A percentile compares a stretch with the other conserved stretches of the same genome.
These are phyloP conservation scores for Colletotrichum somersetense DNA, from an alignment of 2,329 filamentous ascomycete genomes.

Conservation along the genomic window DNA sequence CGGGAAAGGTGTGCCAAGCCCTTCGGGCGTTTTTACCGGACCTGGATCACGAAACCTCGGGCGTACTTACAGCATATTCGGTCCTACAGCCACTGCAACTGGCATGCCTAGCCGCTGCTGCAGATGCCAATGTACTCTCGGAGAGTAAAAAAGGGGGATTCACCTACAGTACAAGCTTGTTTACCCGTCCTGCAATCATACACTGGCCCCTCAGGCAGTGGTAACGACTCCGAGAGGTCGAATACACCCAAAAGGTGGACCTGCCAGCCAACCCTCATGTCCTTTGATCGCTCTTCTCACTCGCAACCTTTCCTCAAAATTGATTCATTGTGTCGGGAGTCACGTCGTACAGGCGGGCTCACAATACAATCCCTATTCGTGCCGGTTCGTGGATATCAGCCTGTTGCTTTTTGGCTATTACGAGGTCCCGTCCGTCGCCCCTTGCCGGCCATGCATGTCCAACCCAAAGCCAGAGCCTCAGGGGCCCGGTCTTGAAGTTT, in stretches of 20 bases:
- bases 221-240: constrained; percentile 38
- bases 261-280: constrained; percentile 10
- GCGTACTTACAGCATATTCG: constrained; percentile 8
- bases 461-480: constrained; percentile 15
- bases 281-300: constrained; percentile 15
- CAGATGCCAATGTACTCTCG: constrained; percentile 34
- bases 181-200: constrained; percentile 35
- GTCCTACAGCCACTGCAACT: constrained; percentile 18
- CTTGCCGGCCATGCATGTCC: constrained; percentile 3
- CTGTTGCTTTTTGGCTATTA: constrained; percentile 12
- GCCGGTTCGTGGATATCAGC: background rate
- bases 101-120: constrained; percentile 30
- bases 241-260: constrained; percentile 20
- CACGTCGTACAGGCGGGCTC: constrained; percentile 10
- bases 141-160: constrained; percentile 13
- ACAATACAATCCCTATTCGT: background rate
- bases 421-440: constrained; percentile 12
- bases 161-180: constrained; percentile 20
- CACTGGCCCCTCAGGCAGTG: constrained; percentile 20
- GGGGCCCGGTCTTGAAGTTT: constrained; percentile 12
- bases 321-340: constrained; percentile 14
- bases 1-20: constrained; percentile 9
- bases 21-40: constrained; percentile 9
- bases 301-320: constrained; percentile 20
- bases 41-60: constrained; percentile 17